phyloP scores from a whole-genome alignment of 1,139 yeast genomes.

The Hansenula lynferdii region DNA sequence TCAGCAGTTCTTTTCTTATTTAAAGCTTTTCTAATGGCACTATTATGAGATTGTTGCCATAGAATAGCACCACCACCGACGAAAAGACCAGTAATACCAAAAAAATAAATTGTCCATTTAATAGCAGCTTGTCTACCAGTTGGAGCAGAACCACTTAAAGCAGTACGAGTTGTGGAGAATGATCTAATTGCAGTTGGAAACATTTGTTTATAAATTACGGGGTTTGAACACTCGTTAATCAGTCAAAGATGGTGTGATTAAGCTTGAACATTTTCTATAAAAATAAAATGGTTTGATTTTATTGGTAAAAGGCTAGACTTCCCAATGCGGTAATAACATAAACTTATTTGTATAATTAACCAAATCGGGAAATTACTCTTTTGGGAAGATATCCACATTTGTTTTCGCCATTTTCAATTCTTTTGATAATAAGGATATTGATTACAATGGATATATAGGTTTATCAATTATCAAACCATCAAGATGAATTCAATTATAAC shows the following conservation, averaged over 20 bases:
- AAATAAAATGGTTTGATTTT: too few relatives aligned
- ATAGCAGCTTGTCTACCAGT: constrained; percentile 13
- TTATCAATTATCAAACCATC: too few relatives aligned
- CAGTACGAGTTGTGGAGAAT: constrained; percentile 20
- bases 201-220: constrained; percentile 15
- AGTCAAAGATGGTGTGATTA: too few relatives aligned
- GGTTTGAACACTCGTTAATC: neutral
- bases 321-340: too few relatives aligned
- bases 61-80: constrained; percentile 19
- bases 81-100: constrained; percentile 18
- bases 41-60: constrained; percentile 18
- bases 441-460: too few relatives aligned
- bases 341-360: too few relatives aligned
- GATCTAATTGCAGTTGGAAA: constrained; percentile 21
- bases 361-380: too few relatives aligned
- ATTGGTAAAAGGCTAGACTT: too few relatives aligned
- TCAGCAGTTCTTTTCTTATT: constrained; percentile 1
- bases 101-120: constrained; percentile 21
- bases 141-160: constrained; percentile 17
- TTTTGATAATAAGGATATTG: too few relatives aligned
- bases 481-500: neutral
- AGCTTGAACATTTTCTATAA: too few relatives aligned
- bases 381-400: too few relatives aligned
- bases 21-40: constrained; percentile 16
- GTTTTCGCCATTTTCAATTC: too few relatives aligned